These are phyloP conservation scores for Alternaria consortialis DNA, from an alignment of 2,329 filamentous ascomycete genomes.

Conservation along the genomic window DNA sequence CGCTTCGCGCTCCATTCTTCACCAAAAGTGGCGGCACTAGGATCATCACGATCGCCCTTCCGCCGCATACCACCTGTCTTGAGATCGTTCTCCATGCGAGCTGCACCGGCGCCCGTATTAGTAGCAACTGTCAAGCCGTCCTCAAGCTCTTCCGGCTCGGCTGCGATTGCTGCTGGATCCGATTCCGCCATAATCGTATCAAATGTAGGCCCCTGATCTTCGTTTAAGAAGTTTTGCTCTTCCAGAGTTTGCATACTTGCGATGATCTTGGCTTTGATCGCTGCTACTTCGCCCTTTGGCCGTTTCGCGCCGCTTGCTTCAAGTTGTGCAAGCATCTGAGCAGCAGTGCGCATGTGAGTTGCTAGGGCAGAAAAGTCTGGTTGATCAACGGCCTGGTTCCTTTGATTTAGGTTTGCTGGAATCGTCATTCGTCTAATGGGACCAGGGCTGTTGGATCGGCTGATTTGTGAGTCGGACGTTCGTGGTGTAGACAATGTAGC, in stretches of 20 bases:
- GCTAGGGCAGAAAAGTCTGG: conserved; percentile 84
- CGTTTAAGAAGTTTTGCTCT: conserved; percentile 82
- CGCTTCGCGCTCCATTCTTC: conserved; percentile 87
- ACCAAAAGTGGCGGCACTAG: conserved; percentile 84
- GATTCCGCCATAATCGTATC: conserved; percentile 83
- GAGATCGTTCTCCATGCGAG: conserved; percentile 88
- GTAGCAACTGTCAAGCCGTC: conserved; percentile 63
- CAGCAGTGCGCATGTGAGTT: conserved; percentile 86
- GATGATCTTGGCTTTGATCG: conserved; percentile 86
- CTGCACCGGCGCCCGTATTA: conserved; percentile 77
- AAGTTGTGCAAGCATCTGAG: conserved; percentile 85
- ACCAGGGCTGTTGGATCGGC: conserved; percentile 73
- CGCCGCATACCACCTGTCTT: conserved; percentile 85
- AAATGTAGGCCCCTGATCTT: conserved; percentile 78
- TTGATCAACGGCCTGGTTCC: conserved; percentile 68
- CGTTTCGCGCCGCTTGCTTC: conserved; percentile 82
- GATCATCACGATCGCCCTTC: conserved; percentile 83
- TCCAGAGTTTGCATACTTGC: conserved; percentile 89
- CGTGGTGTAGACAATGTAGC: conserved; percentile 72
- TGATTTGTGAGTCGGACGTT: conserved; percentile 73
- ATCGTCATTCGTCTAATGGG: conserved; percentile 69
- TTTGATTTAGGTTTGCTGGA: conserved; percentile 57
- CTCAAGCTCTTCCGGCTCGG: conserved; percentile 64
- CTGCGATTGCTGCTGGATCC: conserved; percentile 61
- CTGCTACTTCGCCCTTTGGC: conserved; percentile 80